Evolutionary conservation across 805 yeast species (phyloP).

Genomic region (Ogataea sp.): DNA sequence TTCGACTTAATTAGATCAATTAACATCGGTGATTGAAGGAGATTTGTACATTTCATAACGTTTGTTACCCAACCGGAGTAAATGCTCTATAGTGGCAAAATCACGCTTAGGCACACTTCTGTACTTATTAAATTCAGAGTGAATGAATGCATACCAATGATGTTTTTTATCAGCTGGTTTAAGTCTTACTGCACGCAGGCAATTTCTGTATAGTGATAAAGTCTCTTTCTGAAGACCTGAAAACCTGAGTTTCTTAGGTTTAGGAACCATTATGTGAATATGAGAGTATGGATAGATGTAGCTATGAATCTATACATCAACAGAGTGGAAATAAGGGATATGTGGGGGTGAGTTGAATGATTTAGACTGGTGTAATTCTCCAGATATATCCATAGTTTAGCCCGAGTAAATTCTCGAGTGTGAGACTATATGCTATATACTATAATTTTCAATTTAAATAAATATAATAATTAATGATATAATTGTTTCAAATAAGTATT

Average conservation of each 20-base stretch:
- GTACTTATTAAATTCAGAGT: conserved; percentile 55
- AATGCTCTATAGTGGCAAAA: conserved; percentile 78
- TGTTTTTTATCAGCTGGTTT: conserved; percentile 33
- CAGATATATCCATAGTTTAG: no score
- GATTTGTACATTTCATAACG: conserved; percentile 65
- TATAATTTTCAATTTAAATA: no score
- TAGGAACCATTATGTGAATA: not conserved
- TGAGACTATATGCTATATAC: no score
- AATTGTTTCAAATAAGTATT: no score
- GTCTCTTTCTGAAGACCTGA: conserved; percentile 49
- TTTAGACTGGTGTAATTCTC: no score
- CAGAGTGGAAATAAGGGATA: no score
- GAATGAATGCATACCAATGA: conserved; percentile 26
- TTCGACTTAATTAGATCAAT: no score
- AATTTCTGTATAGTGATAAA: conserved; percentile 37
- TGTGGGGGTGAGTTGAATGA: no score
- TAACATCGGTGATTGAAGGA: conserved; percentile 65
- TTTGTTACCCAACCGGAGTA: conserved; percentile 68
- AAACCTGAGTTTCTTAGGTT: conserved; percentile 5
- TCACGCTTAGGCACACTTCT: conserved; percentile 60
- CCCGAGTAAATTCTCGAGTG: no score
- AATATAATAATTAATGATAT: no score
- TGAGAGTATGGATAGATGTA: not conserved
- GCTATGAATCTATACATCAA: no score
- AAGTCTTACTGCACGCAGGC: conserved; percentile 33